Conservation (phyloP, 2,329 filamentous ascomycete species). For the Capronia epimyces region DNA sequence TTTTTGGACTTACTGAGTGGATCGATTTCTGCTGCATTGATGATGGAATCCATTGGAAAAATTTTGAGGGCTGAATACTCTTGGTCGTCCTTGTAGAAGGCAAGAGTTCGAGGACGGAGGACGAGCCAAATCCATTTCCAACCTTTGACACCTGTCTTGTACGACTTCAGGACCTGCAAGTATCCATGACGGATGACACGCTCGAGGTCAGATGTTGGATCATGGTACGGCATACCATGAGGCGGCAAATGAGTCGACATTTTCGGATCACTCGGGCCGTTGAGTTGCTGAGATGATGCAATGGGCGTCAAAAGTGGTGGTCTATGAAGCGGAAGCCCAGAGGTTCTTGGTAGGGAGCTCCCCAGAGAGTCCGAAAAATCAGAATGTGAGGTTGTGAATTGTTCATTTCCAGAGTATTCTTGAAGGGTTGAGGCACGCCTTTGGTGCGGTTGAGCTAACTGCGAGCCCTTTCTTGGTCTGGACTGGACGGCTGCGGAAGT, state of each 20-base stretch:
- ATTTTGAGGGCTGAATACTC: constrained; percentile 87
- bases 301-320: constrained; percentile 32
- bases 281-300: constrained; percentile 27
- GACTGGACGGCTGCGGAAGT: neutral
- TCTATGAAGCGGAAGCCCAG: constrained; percentile 23
- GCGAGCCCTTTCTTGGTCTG: constrained; percentile 14
- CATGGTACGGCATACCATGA: constrained; percentile 53
- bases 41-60: constrained; percentile 68
- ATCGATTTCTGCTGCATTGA: constrained; percentile 90
- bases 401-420: constrained; percentile 58
- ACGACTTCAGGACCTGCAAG: constrained; percentile 76
- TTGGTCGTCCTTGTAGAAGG: constrained; percentile 84
- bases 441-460: constrained; percentile 8
- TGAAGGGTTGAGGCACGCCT: constrained; percentile 37
- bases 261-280: neutral
- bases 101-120: constrained; percentile 74
- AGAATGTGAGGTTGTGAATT: constrained; percentile 67
- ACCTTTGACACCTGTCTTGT: constrained; percentile 69
- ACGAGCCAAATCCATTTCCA: constrained; percentile 97
- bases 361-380: constrained; percentile 68
- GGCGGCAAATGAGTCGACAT: constrained; percentile 37
- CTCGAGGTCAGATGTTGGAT: constrained; percentile 62
- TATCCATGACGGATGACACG: constrained; percentile 92
- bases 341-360: constrained; percentile 28
- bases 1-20: constrained; percentile 77